A percentile compares a stretch with the other conserved stretches of the same genome.
Evolutionary conservation across 768 basidiomycete species (phyloP).

Genomic region (Hygrocybe punicea): DNA sequence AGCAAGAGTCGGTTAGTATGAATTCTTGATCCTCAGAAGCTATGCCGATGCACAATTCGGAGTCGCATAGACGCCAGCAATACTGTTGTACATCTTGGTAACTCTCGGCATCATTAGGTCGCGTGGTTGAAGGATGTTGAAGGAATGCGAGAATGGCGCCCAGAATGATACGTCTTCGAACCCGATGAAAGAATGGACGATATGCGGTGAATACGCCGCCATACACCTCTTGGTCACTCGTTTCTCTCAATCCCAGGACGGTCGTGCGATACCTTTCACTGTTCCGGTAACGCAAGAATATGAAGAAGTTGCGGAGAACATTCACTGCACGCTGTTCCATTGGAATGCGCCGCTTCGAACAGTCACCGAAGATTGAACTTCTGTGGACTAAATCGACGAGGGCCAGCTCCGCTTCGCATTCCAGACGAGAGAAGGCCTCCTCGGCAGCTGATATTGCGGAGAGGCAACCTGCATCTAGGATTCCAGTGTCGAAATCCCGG

Average conservation of each 20-base stretch:
- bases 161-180: slow-evolving; percentile 6
- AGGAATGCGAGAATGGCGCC: slow-evolving; percentile 3
- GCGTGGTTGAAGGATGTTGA: slow-evolving; percentile 2
- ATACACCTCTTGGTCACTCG: background rate
- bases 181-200: slow-evolving; percentile 5
- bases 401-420: slow-evolving; percentile 40
- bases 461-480: slow-evolving; percentile 35
- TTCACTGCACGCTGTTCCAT: slow-evolving; percentile 33
- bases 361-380: slow-evolving; percentile 20
- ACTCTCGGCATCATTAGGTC: background rate
- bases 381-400: slow-evolving; percentile 36
- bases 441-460: slow-evolving; percentile 42
- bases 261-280: slow-evolving; percentile 44
- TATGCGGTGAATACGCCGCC: background rate
- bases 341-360: slow-evolving; percentile 25
- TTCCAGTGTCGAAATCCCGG: slow-evolving; percentile 38
- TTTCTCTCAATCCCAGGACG: slow-evolving; percentile 17
- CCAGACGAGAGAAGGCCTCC: slow-evolving; percentile 41
- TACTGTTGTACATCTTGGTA: slow-evolving; percentile 36
- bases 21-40: slow-evolving; percentile 55
- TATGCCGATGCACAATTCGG: slow-evolving; percentile 54
- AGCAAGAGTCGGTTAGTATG: slow-evolving; percentile 52
- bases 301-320: slow-evolving; percentile 47
- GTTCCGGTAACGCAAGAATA: slow-evolving; percentile 59
- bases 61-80: slow-evolving; percentile 48